A percentile compares a stretch with the other conserved stretches of the same genome.
Evolutionary conservation across 2,329 filamentous ascomycete genomes (phyloP).

Genomic region (Beauveria pseudobassiana): DNA sequence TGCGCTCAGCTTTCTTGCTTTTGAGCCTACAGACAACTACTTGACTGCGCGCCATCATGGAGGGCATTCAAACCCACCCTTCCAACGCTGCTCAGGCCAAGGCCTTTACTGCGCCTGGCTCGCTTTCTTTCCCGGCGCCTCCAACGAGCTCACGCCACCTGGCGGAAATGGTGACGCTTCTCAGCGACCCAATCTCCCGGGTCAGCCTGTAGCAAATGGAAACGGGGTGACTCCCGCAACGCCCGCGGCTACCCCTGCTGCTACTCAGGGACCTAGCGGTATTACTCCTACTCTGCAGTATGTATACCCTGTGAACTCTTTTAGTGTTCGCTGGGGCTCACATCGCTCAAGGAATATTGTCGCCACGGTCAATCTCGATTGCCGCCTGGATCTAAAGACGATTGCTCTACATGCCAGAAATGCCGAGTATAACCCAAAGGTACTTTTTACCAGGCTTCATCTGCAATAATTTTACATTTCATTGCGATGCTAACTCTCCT

Average conservation of each 20-base stretch:
- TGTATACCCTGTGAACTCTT: conserved; percentile 51
- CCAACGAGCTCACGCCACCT: conserved; percentile 75
- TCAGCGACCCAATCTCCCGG: conserved; percentile 32
- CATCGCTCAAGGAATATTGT: conserved; percentile 82
- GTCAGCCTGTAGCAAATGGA: conserved; percentile 54
- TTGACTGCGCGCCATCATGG: conserved; percentile 53
- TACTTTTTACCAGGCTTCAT: conserved; percentile 37
- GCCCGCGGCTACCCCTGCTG: conserved; percentile 84
- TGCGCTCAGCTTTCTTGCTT: conserved; percentile 23
- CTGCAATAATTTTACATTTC: conserved; percentile 1
- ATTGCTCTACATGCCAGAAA: conserved; percentile 97
- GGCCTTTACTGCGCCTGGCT: conserved; percentile 88
- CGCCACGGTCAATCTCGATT: conserved; percentile 96
- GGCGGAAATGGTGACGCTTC: conserved; percentile 57
- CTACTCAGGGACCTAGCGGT: conserved; percentile 74
- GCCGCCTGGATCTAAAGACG: conserved; percentile 95
- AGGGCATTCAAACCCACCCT: conserved; percentile 85
- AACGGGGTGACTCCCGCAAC: conserved; percentile 82
- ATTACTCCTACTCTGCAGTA: conserved; percentile 94
- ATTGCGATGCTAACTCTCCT: conserved; percentile 23
- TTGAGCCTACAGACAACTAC: conserved; percentile 12
- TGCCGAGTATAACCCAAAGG: conserved; percentile 97
- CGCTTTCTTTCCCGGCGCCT: conserved; percentile 81
- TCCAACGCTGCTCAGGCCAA: conserved; percentile 87
- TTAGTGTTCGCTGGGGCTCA: conserved; percentile 43